Percentiles rank a stretch among this genome's conserved stretches.
Conservation (phyloP, 106 monocot species). For the Narthecium ossifragum region DNA sequence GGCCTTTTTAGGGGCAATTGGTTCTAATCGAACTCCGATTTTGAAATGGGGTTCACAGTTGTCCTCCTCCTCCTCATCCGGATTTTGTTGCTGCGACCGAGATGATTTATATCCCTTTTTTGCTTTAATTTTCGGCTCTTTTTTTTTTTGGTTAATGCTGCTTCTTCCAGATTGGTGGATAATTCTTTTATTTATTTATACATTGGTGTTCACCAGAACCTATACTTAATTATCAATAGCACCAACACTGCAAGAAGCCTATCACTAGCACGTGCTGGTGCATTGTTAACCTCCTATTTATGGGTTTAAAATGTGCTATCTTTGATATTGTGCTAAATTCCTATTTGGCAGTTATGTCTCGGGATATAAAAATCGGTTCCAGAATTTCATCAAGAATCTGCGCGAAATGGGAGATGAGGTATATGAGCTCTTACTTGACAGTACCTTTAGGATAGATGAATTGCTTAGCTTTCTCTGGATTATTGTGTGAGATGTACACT, state of each 20-base stretch:
- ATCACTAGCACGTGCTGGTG: background rate
- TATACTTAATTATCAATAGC: background rate
- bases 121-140: background rate
- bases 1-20: too few species aligned
- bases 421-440: too few species aligned
- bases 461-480: too few species aligned
- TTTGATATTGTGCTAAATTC: background rate
- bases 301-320: background rate
- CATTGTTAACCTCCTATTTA: background rate
- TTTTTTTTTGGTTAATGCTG: background rate
- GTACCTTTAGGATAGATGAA: too few species aligned
- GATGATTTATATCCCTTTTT: background rate
- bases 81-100: too few species aligned
- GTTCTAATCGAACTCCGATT: too few species aligned
- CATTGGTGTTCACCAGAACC: background rate
- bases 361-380: constrained; percentile 97
- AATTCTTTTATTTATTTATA: background rate
- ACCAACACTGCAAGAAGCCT: background rate
- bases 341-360: constrained; percentile 70
- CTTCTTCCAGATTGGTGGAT: background rate
- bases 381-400: constrained; percentile 91
- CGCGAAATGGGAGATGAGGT: constrained; percentile 98
- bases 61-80: too few species aligned
- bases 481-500: too few species aligned
- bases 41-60: too few species aligned